phyloP scores from a whole-genome alignment of 139 green algal genomes.

The Picochlorum sp. region DNA sequence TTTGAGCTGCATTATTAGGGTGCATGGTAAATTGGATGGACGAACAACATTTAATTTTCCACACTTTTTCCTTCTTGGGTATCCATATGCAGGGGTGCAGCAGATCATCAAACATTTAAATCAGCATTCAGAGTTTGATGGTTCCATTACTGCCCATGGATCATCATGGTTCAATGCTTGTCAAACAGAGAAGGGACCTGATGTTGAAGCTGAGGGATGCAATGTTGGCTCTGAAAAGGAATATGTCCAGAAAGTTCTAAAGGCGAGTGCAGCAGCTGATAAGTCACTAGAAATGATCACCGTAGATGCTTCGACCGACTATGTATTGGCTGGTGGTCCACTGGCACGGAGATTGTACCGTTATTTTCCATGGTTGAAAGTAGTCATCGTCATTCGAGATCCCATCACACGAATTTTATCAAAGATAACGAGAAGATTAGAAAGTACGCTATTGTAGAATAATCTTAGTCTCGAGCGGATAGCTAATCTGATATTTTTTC shows the following conservation, averaged over 20 bases:
- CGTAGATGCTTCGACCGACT: conserved; percentile 7
- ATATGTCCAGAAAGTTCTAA: conserved; percentile 7
- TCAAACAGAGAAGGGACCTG: background rate
- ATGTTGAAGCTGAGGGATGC: conserved; percentile 1
- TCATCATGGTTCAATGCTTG: conserved; percentile 10
- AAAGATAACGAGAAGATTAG: background rate
- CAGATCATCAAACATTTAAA: background rate
- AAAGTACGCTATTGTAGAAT: background rate
- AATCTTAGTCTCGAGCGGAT: too few relatives aligned
- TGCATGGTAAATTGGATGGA: background rate
- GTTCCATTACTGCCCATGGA: background rate
- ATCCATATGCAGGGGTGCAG: background rate
- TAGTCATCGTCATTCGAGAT: conserved; percentile 6
- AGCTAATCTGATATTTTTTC: background rate
- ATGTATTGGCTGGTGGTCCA: background rate
- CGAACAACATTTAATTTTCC: conserved; percentile 9
- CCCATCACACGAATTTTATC: conserved; percentile 7
- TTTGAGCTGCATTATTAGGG: conserved; percentile 9
- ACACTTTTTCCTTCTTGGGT: conserved; percentile 11
- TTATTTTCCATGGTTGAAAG: conserved; percentile 11
- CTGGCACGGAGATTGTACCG: conserved; percentile 10
- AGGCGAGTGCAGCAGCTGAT: background rate
- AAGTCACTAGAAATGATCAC: conserved; percentile 6
- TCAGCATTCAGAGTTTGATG: conserved; percentile 1
- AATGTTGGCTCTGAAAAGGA: background rate